These are phyloP conservation scores for Mucor racemosus DNA, from an alignment of 371 early-diverging fungal species.

Conservation along the genomic window DNA sequence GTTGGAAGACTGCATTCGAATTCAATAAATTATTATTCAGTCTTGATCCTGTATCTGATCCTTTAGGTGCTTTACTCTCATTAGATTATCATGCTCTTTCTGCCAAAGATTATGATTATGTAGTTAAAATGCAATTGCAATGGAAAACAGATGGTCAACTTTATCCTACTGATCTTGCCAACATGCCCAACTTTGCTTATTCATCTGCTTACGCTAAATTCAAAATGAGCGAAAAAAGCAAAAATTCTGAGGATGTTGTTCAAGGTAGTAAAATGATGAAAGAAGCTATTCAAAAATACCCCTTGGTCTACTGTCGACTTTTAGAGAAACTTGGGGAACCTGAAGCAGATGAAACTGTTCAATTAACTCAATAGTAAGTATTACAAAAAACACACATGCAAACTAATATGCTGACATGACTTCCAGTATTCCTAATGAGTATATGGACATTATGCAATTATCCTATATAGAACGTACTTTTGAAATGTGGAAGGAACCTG, in stretches of 20 bases:
- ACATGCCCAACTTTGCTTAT: conserved; percentile 79
- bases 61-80: conserved; percentile 74
- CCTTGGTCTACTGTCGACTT: conserved; percentile 37
- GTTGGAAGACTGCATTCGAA: conserved; percentile 93
- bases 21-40: conserved; percentile 81
- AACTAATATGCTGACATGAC: background rate
- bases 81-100: conserved; percentile 86
- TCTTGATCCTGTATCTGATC: conserved; percentile 79
- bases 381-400: background rate
- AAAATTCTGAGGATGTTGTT: conserved; percentile 22
- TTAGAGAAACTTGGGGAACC: conserved; percentile 43
- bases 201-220: conserved; percentile 79
- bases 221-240: conserved; percentile 57
- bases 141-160: conserved; percentile 48
- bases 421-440: conserved; percentile 25
- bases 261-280: conserved; percentile 62
- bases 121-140: conserved; percentile 51
- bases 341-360: conserved; percentile 9
- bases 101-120: conserved; percentile 75
- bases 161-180: conserved; percentile 37
- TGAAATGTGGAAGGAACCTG: conserved; percentile 79
- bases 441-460: conserved; percentile 35
- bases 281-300: conserved; percentile 63
- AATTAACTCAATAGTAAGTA: conserved; percentile 19
- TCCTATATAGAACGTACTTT: conserved; percentile 58